Evolutionary conservation across 2,329 filamentous ascomycete species (phyloP).

Genomic region (Helotiales sp.): DNA sequence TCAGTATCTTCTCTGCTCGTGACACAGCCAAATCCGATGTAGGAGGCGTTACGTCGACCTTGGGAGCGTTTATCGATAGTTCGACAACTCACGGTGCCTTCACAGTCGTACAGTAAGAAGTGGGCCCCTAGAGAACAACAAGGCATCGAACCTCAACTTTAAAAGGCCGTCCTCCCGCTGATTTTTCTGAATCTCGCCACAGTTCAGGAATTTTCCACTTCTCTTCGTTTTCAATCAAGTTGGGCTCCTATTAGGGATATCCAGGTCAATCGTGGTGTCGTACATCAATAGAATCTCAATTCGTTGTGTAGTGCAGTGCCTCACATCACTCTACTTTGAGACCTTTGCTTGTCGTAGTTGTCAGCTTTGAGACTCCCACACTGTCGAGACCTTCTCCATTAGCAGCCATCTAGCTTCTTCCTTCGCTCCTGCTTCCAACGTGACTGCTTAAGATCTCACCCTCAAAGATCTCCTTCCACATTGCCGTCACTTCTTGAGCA

Average conservation of each 20-base stretch:
- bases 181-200: neutral
- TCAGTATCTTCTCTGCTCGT: constrained; percentile 11
- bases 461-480: constrained; percentile 26
- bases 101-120: constrained; percentile 1
- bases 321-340: constrained; percentile 22
- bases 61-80: neutral
- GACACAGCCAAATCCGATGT: constrained; percentile 11
- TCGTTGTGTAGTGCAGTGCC: constrained; percentile 26
- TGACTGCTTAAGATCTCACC: constrained; percentile 28
- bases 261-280: constrained; percentile 10
- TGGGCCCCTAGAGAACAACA: neutral
- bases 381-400: neutral
- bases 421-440: constrained; percentile 14
- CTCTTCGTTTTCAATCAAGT: neutral
- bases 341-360: constrained; percentile 23
- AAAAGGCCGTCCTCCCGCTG: neutral
- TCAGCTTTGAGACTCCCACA: constrained; percentile 17
- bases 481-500: constrained; percentile 26
- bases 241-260: constrained; percentile 19
- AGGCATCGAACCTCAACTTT: neutral
- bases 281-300: constrained; percentile 24
- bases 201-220: neutral
- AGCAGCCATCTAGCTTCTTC: neutral
- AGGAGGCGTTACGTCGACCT: neutral
- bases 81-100: neutral